Conservation (phyloP, 805 yeast species). For the Metschnikowia shivogae region DNA sequence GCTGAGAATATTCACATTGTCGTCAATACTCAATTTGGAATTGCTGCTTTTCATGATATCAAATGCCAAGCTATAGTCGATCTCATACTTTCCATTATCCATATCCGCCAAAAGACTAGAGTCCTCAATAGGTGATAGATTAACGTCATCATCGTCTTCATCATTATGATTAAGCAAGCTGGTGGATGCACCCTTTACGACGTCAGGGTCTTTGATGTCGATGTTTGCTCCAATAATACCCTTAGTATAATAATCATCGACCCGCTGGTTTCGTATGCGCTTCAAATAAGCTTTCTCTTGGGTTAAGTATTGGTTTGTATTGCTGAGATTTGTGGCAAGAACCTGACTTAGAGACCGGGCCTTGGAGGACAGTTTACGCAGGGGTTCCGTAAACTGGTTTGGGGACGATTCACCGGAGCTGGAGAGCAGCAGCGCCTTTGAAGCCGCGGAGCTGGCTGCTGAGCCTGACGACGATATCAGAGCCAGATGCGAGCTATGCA, state of each 20-base stretch:
- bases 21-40: slow-evolving; percentile 23
- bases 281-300: slow-evolving; percentile 67
- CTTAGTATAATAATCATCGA: slow-evolving; percentile 70
- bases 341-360: slow-evolving; percentile 15
- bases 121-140: slow-evolving; percentile 15
- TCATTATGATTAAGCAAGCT: slow-evolving; percentile 17
- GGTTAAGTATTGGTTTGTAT: slow-evolving; percentile 42
- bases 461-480: slow-evolving; percentile 2
- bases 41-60: slow-evolving; percentile 30
- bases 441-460: not conserved
- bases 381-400: slow-evolving; percentile 4
- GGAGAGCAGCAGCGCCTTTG: slow-evolving; percentile 1
- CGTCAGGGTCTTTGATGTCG: slow-evolving; percentile 12
- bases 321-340: slow-evolving; percentile 13
- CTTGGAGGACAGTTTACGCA: slow-evolving; percentile 9
- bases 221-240: slow-evolving; percentile 48
- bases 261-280: slow-evolving; percentile 55
- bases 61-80: slow-evolving; percentile 42
- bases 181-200: not conserved
- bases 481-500: not conserved
- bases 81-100: slow-evolving; percentile 44
- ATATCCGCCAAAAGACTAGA: slow-evolving; percentile 34
- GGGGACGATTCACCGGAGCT: slow-evolving; percentile 1
- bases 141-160: slow-evolving; percentile 30
- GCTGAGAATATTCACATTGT: slow-evolving; percentile 34